These are phyloP conservation scores for Hortiboletus campestris DNA, from an alignment of 768 basidiomycete species.

Conservation along the genomic window DNA sequence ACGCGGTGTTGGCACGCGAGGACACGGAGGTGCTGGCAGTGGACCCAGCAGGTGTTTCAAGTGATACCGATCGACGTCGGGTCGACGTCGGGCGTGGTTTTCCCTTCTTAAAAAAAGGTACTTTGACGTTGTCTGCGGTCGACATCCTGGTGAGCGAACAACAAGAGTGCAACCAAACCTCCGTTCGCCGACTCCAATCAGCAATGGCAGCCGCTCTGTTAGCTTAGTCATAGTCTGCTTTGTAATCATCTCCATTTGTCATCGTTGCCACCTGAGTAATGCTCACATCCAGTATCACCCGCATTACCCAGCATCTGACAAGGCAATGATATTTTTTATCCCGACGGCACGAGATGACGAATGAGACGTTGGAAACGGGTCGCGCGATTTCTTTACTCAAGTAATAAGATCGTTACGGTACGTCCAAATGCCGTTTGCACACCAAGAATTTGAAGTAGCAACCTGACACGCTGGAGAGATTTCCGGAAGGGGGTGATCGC, in stretches of 20 bases:
- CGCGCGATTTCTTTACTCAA: slow-evolving; percentile 3
- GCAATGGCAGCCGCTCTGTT: no score
- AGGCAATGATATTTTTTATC: neutral
- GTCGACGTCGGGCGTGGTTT: slow-evolving; percentile 73
- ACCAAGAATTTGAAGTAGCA: neutral
- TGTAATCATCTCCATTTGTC: slow-evolving; percentile 14
- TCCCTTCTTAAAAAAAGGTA: slow-evolving; percentile 89
- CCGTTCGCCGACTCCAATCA: neutral
- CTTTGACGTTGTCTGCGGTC: slow-evolving; percentile 42
- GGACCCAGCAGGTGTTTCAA: slow-evolving; percentile 37
- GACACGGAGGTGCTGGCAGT: slow-evolving; percentile 23
- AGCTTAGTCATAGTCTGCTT: slow-evolving; percentile 20
- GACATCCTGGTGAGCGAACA: slow-evolving; percentile 27
- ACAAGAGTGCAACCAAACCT: neutral
- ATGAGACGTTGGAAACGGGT: neutral
- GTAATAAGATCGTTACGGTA: slow-evolving; percentile 1
- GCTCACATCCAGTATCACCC: neutral
- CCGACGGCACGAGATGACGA: neutral
- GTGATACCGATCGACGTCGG: slow-evolving; percentile 70
- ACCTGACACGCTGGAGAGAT: neutral
- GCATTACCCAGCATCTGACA: neutral
- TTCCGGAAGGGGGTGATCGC: slow-evolving; percentile 16
- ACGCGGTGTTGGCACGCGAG: slow-evolving; percentile 29
- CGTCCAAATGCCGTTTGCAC: slow-evolving; percentile 7
- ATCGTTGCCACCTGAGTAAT: slow-evolving; percentile 7